These are phyloP conservation scores for Arabidopsis hybrid DNA, from an alignment of 441 rosid species.

Conservation along the genomic window DNA sequence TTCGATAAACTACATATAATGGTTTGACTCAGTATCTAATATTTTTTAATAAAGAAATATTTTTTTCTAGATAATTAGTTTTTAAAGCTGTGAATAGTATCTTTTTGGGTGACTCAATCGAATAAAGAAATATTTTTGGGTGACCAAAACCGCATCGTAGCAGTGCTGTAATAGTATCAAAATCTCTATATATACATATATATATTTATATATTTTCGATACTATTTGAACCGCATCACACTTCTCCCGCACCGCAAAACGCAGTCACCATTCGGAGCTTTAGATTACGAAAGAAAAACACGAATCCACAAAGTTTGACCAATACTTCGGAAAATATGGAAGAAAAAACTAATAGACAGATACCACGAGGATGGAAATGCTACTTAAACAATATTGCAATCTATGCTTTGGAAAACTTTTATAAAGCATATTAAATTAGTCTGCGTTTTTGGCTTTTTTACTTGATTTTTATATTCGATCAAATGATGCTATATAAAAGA, in stretches of 20 bases:
- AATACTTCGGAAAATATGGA: constrained; percentile 12
- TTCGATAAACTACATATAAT: neutral
- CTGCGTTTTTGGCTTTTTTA: constrained; percentile 3
- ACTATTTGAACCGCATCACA: no score
- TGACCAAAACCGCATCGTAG: no score
- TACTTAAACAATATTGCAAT: constrained; percentile 2
- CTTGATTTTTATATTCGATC: constrained; percentile 1
- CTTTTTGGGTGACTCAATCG: no score
- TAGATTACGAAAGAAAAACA: constrained; percentile 12
- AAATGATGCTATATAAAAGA: constrained; percentile 19
- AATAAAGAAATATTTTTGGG: no score
- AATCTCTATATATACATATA: no score
- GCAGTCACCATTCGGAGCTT: no score
- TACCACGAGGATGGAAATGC: constrained; percentile 20
- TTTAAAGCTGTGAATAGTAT: neutral
- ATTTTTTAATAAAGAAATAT: neutral
- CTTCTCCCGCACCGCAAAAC: no score
- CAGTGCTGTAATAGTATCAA: no score
- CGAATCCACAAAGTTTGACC: constrained; percentile 38
- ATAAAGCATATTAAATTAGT: neutral
- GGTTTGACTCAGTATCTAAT: neutral
- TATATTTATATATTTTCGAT: no score
- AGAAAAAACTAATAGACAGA: constrained; percentile 7
- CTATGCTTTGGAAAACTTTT: constrained; percentile 27
- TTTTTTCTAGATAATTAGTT: neutral